Evolutionary conservation across 2,329 filamentous ascomycete species (phyloP).

Genomic region (Davidsoniella virescens): DNA sequence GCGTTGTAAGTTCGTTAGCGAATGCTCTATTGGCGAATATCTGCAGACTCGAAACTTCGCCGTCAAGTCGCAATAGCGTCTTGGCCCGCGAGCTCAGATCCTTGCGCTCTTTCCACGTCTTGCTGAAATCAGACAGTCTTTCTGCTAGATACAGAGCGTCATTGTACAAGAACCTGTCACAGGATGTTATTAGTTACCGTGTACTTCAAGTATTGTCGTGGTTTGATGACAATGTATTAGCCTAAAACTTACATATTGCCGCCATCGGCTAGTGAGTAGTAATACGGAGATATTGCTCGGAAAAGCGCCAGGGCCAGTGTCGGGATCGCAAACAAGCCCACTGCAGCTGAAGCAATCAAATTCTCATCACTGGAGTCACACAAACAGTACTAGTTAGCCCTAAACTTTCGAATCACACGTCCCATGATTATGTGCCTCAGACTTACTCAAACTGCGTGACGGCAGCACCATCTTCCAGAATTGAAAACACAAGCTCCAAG

Average conservation of each 20-base stretch:
- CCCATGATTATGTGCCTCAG: not conserved
- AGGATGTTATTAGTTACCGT: not conserved
- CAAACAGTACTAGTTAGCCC: conserved; percentile 17
- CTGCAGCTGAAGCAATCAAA: conserved; percentile 49
- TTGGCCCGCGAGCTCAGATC: conserved; percentile 35
- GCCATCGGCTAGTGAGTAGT: conserved; percentile 46
- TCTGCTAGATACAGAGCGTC: conserved; percentile 49
- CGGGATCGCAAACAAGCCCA: conserved; percentile 55
- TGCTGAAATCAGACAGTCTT: conserved; percentile 31
- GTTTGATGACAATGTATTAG: not conserved
- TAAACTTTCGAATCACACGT: not conserved
- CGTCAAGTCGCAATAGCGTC: conserved; percentile 40
- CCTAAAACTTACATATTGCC: conserved; percentile 44
- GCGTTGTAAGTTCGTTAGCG: conserved; percentile 41
- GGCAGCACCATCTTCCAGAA: conserved; percentile 43
- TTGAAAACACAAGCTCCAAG: conserved; percentile 44
- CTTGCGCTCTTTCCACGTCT: conserved; percentile 35
- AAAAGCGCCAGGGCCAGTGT: conserved; percentile 64
- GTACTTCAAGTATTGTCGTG: not conserved
- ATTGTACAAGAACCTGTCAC: conserved; percentile 45
- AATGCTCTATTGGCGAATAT: conserved; percentile 47
- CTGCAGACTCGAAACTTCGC: conserved; percentile 41
- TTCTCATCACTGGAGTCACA: conserved; percentile 23
- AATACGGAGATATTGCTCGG: conserved; percentile 57
- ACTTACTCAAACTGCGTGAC: conserved; percentile 37